phyloP scores from a whole-genome alignment of 2,329 filamentous ascomycete species.

The Acephala macrosclerotiorum region DNA sequence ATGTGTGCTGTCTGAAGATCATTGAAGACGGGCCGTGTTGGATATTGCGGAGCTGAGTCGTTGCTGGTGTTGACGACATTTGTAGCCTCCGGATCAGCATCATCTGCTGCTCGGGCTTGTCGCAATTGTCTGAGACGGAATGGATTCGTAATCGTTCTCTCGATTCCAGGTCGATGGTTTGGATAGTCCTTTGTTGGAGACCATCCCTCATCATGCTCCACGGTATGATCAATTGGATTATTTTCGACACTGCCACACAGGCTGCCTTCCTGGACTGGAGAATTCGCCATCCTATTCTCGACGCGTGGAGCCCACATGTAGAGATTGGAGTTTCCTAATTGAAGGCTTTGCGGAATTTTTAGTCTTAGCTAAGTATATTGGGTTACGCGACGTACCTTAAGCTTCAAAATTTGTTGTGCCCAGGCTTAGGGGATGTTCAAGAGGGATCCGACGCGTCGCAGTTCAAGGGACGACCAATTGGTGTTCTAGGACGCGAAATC shows the following conservation, averaged over 20 bases:
- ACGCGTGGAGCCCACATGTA: not conserved
- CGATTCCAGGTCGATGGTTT: not conserved
- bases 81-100: not conserved
- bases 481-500: not conserved
- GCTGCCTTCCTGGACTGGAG: not conserved
- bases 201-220: not conserved
- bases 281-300: not conserved
- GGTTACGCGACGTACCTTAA: no score
- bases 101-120: not conserved
- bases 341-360: not conserved
- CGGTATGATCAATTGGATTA: not conserved
- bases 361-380: no score
- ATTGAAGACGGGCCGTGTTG: conserved; percentile 36
- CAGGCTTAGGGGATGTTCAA: no score
- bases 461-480: not conserved
- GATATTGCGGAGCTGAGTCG: conserved; percentile 23
- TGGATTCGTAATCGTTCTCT: conserved; percentile 1
- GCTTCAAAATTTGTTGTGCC: no score
- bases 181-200: not conserved
- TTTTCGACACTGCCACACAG: not conserved
- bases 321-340: not conserved
- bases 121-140: not conserved
- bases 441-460: not conserved
- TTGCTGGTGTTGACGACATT: conserved; percentile 21
- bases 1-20: conserved; percentile 41